Evolutionary conservation across 2,329 filamentous ascomycete species (phyloP), one percentile per base, ranked within the genome.

Genomic region (Phialocephala sp.): DNA sequence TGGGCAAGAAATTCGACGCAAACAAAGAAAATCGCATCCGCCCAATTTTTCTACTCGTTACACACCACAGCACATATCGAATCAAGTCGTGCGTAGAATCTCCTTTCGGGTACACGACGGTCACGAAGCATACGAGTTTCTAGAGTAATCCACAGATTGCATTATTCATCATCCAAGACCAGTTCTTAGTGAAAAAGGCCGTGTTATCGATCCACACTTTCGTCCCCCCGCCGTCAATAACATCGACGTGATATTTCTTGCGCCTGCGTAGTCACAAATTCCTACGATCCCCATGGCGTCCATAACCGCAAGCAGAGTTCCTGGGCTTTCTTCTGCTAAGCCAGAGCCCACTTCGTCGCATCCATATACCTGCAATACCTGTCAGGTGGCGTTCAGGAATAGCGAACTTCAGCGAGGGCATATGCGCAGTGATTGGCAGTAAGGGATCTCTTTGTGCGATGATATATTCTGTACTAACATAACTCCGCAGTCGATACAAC

Each of bases 381-480:
- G 95, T 77, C 93, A 97, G 78, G 94, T 99, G 73, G 95, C 94
- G 60, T 99, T 98, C 81, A 90, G 94, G 71, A 93, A 92, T 76
- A 93, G 92, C 78, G 94, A 98, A 77, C 85, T 96, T 64, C 95
- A 99, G 81, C 90, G 95, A 77, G 89, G 88, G 43, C 95, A 99
- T 78, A 99, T 99, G 95, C 93, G 95, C 79, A 95, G 91, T 73
- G 95, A 99, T 81, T 99, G 95, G 95, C 94, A 99, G 91, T 95
- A 85, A 81, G 92, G 89, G 62, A 60, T 58, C 32, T 37, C 63
- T 59, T 45, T 59, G 14, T 47, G n/a, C 8, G 62, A 47, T 60
- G 63, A 43, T 63, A n/a, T 18, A 32, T 43, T 54, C 57, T 50
- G 59, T 63, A 60, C 67, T 76, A 62, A 74, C 37, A 36, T 60